Evolutionary conservation across 192 early-diverging fungal species (phyloP), one percentile per base, ranked within the genome.

Genomic region (Phycomyces nitens): DNA sequence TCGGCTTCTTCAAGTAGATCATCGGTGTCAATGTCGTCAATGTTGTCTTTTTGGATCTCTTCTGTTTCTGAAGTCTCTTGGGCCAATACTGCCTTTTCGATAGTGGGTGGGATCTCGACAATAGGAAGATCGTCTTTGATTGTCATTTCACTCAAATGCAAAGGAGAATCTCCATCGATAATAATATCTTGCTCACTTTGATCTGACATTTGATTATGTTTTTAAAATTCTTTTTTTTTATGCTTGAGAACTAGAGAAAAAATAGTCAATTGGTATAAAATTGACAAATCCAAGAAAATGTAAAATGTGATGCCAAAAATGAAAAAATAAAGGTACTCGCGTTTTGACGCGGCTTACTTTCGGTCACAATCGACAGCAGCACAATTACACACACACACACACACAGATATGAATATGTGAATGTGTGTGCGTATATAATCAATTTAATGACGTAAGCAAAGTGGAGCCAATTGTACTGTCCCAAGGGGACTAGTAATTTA

Each of bases 21-120:
- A 24, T 65, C 64, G 15, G 64, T 65, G 26, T 54, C 34, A 7
- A 65, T 47, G 4, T 41, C 54, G 21, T 65, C 64, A 29, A 65
- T 50, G 5, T 56, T 42, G 6, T 34, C 23, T n/a, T 10, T 53
- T 15, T 22, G 43, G 39, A 34, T 62, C 11, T 62, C 49, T 62
- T 62, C 60, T 27, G 44, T 26, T 26, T 62, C 57, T 3, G 57
- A 59, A 21, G 20, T 4, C 20, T 62, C 47, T 0, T 22, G 18
- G 27, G 20, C 7, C 16, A 26, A 34, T 18, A 38, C 29, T 6
- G 27, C 6, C 10, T 49, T 38, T 50, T 52, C 42, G 44, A 26
- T 1, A 27, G 16, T 34, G 18, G 27, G 29, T 56, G 34, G 16
- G 10, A 16, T 27, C 15, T 56, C 29, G 29, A 34, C 7, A 5